These are phyloP conservation scores for Candolleomyces aberdarensis DNA, from an alignment of 768 basidiomycete genomes.

Conservation along the genomic window DNA sequence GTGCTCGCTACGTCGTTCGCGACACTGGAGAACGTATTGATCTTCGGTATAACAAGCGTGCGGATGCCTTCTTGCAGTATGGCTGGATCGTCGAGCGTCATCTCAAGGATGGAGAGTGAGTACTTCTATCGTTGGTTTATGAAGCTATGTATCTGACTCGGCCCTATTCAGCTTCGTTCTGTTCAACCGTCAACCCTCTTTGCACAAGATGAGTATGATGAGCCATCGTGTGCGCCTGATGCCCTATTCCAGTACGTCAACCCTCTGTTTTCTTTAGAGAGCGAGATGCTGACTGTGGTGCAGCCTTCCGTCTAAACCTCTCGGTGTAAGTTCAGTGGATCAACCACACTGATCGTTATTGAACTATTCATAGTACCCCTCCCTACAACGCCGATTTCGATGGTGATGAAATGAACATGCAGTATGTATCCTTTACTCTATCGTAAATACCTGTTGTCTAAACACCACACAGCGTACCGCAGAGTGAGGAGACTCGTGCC, in stretches of 20 bases:
- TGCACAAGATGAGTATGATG: constrained; percentile 99
- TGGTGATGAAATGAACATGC: constrained; percentile 99
- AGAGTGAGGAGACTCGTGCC: constrained; percentile 96
- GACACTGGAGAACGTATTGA: constrained; percentile 98
- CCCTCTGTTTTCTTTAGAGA: neutral
- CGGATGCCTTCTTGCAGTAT: constrained; percentile 93
- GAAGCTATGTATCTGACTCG: constrained; percentile 4
- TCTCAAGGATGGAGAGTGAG: constrained; percentile 97
- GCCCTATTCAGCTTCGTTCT: constrained; percentile 66
- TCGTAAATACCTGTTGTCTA: constrained; percentile 8
- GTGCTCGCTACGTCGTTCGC: constrained; percentile 93
- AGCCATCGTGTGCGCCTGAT: constrained; percentile 95
- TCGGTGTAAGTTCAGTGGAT: constrained; percentile 73
- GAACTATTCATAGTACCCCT: constrained; percentile 60
- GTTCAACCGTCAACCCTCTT: constrained; percentile 96
- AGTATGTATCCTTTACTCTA: constrained; percentile 58
- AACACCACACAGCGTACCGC: constrained; percentile 70
- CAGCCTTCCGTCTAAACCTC: constrained; percentile 95
- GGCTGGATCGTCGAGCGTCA: constrained; percentile 99
- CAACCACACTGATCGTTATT: constrained; percentile 14
- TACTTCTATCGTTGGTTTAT: constrained; percentile 17
- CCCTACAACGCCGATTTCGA: constrained; percentile 99
- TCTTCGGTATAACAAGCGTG: constrained; percentile 92
- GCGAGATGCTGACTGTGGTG: constrained; percentile 7
- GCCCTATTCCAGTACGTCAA: constrained; percentile 90